A percentile compares a stretch with the other conserved stretches of the same genome.
Evolutionary conservation across 176 grass and related monocot species (phyloP).

Genomic region (Paspalum notatum): DNA sequence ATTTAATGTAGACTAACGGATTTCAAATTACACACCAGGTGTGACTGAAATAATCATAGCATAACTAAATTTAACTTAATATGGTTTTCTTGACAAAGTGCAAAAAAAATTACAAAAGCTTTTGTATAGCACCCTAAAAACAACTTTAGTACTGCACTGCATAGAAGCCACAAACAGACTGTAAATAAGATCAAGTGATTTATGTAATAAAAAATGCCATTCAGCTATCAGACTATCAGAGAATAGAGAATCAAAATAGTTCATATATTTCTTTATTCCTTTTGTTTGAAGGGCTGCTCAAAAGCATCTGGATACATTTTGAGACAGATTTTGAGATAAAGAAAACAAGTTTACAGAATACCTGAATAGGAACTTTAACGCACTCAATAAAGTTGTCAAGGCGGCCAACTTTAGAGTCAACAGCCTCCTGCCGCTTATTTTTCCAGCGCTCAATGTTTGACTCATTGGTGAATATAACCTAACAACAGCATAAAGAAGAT

Average conservation of each 20-base stretch:
- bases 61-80: background rate
- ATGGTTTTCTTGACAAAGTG: background rate
- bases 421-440: slow-evolving; percentile 81
- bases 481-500: slow-evolving; percentile 32
- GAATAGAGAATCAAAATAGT: slow-evolving; percentile 11
- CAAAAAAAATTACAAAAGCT: background rate
- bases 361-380: slow-evolving; percentile 87
- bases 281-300: background rate
- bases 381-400: slow-evolving; percentile 81
- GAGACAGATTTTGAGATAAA: slow-evolving; percentile 23
- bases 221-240: background rate
- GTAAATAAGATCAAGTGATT: background rate
- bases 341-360: slow-evolving; percentile 27
- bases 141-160: background rate
- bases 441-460: slow-evolving; percentile 92
- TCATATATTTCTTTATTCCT: slow-evolving; percentile 2
- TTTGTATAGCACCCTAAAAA: background rate
- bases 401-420: slow-evolving; percentile 94
- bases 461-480: slow-evolving; percentile 98
- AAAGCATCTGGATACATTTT: background rate
- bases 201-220: background rate
- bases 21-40: background rate
- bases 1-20: background rate
- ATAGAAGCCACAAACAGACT: background rate
- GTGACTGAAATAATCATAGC: background rate